Evolutionary conservation across 2,329 filamentous ascomycete genomes (phyloP), one percentile per base, ranked within the genome.

Genomic region (Aspergillus melleus): DNA sequence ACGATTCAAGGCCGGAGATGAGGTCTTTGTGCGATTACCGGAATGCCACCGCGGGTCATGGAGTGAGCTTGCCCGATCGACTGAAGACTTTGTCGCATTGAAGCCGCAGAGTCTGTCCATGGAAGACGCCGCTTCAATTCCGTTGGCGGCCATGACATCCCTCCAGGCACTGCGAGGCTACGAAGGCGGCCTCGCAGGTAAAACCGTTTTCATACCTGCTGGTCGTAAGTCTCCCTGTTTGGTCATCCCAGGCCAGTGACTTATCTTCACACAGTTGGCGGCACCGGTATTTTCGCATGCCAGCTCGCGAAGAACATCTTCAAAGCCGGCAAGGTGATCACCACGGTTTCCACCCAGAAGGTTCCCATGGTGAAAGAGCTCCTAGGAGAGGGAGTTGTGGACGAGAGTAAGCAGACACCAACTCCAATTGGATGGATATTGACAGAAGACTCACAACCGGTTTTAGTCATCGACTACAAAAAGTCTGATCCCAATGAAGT

Each of bases 271-370:
- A 5, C 26, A 72, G 70, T 86, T 39, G 79, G 82, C 56, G 80
- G 77, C 0, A 80, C 78, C 0, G 83, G 84, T 0, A 73, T 76
- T 2, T 69, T 79, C 24, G 80, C 72, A 0, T 75, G 80, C 29
- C 83, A 86, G 68, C 67, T 85, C 2, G 79, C 82, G 2, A 83
- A 81, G 64, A 80, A 82, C 30, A 74, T 80, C 3, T 84, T 81
- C 52, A 75, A 78, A 0, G 83, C 79, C 1, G 68, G 68, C 0
- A 77, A 73, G 50, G 72, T 86, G 57, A 80, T 86, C 50, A 76
- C 82, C 0, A 84, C 83, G 0, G 81, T 82, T 0, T 85, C 83
- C 4, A 84, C 83, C 26, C 61, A 76, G 11, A 86, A 86, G 68
- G 59, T 86, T 39, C 61, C 71, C 0, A 72, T 79, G 20, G 79